A percentile compares a stretch with the other conserved stretches of the same genome.
Evolutionary conservation across 306 rosid genomes (phyloP).

Genomic region (cucumber (Cucumis sativus)): DNA sequence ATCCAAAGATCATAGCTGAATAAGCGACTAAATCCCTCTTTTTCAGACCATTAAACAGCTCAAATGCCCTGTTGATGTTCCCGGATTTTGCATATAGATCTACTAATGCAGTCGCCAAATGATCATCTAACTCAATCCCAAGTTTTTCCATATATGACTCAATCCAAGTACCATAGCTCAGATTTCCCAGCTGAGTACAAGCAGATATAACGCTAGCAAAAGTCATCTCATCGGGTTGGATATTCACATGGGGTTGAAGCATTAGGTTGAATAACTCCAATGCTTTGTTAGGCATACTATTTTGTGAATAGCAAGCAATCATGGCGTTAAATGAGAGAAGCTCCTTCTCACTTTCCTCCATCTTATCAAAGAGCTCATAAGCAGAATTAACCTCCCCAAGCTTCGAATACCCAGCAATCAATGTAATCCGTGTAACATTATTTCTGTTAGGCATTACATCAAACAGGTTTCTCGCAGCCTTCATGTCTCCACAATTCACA

Average conservation of each 20-base stretch:
- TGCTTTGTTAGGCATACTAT: constrained; percentile 51
- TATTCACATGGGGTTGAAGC: constrained; percentile 22
- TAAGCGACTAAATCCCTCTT: constrained; percentile 59
- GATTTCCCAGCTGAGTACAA: constrained; percentile 53
- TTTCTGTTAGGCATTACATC: constrained; percentile 47
- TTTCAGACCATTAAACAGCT: constrained; percentile 39
- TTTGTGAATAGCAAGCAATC: constrained; percentile 71
- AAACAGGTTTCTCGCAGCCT: constrained; percentile 35
- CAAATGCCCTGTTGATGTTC: constrained; percentile 43
- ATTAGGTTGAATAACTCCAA: constrained; percentile 44
- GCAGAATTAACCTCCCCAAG: constrained; percentile 53
- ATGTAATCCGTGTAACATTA: constrained; percentile 43
- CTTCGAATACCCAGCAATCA: constrained; percentile 57
- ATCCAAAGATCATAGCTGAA: constrained; percentile 77
- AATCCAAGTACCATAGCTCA: constrained; percentile 31
- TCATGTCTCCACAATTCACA: constrained; percentile 28
- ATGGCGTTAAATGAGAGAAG: constrained; percentile 39
- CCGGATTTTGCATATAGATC: constrained; percentile 72
- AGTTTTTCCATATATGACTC: constrained; percentile 36
- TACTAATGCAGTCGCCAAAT: constrained; percentile 56
- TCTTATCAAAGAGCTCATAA: constrained; percentile 34
- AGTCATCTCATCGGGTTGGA: constrained; percentile 60
- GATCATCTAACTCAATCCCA: constrained; percentile 59
- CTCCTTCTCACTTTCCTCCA: constrained; percentile 34
- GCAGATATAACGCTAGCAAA: constrained; percentile 58